A percentile compares a stretch with the other conserved stretches of the same genome.
These are phyloP conservation scores for Gracilaria gracilis DNA, from an alignment of 23 red algal genomes.

Conservation along the genomic window DNA sequence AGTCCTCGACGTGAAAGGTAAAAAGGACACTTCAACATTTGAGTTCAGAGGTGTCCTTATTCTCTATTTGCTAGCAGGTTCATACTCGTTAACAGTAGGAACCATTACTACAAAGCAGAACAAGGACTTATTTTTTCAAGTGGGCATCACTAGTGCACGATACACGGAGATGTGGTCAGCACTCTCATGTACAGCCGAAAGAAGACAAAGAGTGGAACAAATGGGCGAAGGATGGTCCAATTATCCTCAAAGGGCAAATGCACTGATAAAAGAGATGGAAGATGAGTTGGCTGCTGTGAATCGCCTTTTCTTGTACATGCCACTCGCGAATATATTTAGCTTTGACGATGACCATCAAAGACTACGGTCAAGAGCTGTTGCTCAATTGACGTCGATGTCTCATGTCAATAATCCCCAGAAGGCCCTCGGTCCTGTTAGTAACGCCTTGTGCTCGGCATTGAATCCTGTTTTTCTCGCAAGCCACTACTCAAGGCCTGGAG, in stretches of 20 bases:
- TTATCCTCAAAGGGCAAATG: background rate
- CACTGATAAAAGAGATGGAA: slow-evolving; percentile 4
- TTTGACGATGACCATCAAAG: slow-evolving; percentile 32
- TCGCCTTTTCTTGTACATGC: background rate
- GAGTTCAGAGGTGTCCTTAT: too few relatives aligned
- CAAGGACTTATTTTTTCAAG: too few relatives aligned
- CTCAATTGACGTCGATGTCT: background rate
- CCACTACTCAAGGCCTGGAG: too few relatives aligned
- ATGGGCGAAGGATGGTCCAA: slow-evolving; percentile 18
- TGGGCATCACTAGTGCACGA: too few relatives aligned
- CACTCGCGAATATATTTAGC: background rate
- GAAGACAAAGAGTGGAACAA: too few relatives aligned
- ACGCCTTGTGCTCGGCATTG: background rate
- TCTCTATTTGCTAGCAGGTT: too few relatives aligned
- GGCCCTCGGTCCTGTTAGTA: slow-evolving; percentile 1
- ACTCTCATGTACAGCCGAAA: too few relatives aligned
- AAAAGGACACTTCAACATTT: too few relatives aligned
- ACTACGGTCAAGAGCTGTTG: background rate
- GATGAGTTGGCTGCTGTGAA: slow-evolving; percentile 23
- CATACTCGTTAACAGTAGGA: too few relatives aligned
- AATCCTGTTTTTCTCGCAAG: slow-evolving; percentile 39
- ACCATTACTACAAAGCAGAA: too few relatives aligned
- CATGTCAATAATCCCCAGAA: slow-evolving; percentile 28
- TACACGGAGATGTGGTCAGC: too few relatives aligned
- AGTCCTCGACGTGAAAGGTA: too few relatives aligned